Conservation (phyloP, 140 eudicot genomes). For the Ambrosia hybrid region DNA sequence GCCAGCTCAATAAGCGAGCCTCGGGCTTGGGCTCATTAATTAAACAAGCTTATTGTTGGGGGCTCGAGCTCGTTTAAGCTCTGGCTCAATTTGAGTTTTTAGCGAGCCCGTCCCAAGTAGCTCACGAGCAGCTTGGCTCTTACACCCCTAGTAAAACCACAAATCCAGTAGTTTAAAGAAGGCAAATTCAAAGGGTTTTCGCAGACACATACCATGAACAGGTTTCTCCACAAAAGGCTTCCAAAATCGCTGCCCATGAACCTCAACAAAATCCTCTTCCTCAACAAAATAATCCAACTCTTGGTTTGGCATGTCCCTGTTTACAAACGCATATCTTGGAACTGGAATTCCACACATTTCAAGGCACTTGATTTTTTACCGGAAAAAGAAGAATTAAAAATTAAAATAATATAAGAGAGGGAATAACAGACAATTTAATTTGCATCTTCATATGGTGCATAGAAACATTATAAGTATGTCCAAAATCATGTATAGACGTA, state of each 20-base stretch:
- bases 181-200: neutral
- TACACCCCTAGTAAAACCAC: too few species aligned
- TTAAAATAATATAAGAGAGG: neutral
- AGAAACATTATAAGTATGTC: neutral
- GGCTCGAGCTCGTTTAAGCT: too few species aligned
- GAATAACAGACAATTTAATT: neutral
- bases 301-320: constrained; percentile 72
- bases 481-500: neutral
- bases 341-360: constrained; percentile 92
- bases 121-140: too few species aligned
- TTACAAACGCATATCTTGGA: constrained; percentile 93
- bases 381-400: constrained; percentile 7
- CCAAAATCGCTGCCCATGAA: constrained; percentile 86
- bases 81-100: too few species aligned
- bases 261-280: constrained; percentile 97
- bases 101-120: too few species aligned
- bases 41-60: too few species aligned
- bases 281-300: constrained; percentile 90
- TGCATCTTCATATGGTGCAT: neutral
- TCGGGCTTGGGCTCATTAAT: too few species aligned
- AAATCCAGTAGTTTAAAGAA: neutral
- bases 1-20: too few species aligned
- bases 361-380: constrained; percentile 56
- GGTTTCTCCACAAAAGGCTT: constrained; percentile 99
- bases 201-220: constrained; percentile 67